Base-by-base conservation (phyloP, 2,329 filamentous ascomycete genomes). In the Macrophomina phaseolina region DNA sequence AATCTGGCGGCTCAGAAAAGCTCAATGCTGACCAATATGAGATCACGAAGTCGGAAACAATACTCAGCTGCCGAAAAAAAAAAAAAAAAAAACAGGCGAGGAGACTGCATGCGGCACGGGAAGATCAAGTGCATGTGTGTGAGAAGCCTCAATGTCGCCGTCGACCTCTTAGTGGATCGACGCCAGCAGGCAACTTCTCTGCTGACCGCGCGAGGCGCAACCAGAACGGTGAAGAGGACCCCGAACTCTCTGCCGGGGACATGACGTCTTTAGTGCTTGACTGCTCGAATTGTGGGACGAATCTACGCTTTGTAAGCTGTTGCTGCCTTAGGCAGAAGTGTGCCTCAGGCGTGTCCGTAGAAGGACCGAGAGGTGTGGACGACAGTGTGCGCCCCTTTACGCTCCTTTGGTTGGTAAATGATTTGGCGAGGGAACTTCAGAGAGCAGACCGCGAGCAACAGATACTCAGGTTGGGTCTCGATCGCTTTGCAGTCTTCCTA, bases 341-440 rank as follows among this genome's bases (percentile, higher is more conserved):
- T 30, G 53, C 53, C 53, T 42, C 1, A 40, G 36, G 36, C 53
- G n/a, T 34, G 16, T 12, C 56, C 56, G 56, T 14, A 60, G 56
- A 60, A 60, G 56, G 40, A 48, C 56, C 56, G 56, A 60, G 40
- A 34, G 12, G 16, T 6, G 11, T 55, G 23, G 28, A 60, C 40
- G 16, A 42, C 38, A 58, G 18, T 18, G 34, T 40, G 30, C 56
- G 12, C 28, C 28, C 28, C 23, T 16, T 46, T 34, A 7, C 5
- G 28, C 56, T 18, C 42, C 16, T 4, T 7, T 36, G 42, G 23
- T 32, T 7, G 6, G 12, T 11, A 14, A n/a, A 9, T 14, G 11
- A 14, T 14, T n/a, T 1, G 16, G 42, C 42, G 4, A 5, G 42
- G 16, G 9, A 5, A 16, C 16, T 45, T 1, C 2, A 14, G 5